Evolutionary conservation across 441 rosid genomes (phyloP), one percentile per base, ranked within the genome.

Genomic region (Mallotus repandus): DNA sequence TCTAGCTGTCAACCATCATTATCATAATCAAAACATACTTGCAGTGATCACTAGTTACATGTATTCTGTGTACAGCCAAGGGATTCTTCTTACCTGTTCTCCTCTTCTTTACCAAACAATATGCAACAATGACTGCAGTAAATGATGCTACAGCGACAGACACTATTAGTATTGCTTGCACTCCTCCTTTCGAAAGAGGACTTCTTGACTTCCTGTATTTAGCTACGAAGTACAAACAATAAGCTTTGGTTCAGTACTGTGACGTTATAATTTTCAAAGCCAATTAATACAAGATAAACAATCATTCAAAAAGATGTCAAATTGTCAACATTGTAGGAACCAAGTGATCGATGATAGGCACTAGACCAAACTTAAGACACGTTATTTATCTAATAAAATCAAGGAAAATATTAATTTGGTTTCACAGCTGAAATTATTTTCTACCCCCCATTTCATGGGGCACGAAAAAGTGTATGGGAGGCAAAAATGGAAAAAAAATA

Each of bases 61-160:
- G 15, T 4, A 50, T 54, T 5, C 9, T 16, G 14, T 16, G 18
- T n/a, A 70, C 9, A 15, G 9, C 5, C 54, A 38, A 19, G 12
- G 0, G 15, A n/a, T 29, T 22, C 6, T 66, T 52, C 29, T 71
- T 67, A 79, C 82, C 82, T 71, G 58, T 63, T 69, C 21, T 79
- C 22, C 63, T 71, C 61, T 41, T 71, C 54, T 4, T 68, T 12
- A 68, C 9, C 29, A 66, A 29, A 50, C 74, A 75, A 68, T 15
- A 67, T 13, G 48, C 64, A 3, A 66, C 52, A 53, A 60, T 66
- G n/a, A 62, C 0, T 0, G 56, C 2, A 29, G 75, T 67, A 69
- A 72, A 68, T 15, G 70, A 38, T 38, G 67, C 21, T 18, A 68
- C 52, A 22, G 52, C 57, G 25, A 72, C 21, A 3, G 82, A 79